Conservation (phyloP, 2,329 filamentous ascomycete species). For the Apiospora sp. region DNA sequence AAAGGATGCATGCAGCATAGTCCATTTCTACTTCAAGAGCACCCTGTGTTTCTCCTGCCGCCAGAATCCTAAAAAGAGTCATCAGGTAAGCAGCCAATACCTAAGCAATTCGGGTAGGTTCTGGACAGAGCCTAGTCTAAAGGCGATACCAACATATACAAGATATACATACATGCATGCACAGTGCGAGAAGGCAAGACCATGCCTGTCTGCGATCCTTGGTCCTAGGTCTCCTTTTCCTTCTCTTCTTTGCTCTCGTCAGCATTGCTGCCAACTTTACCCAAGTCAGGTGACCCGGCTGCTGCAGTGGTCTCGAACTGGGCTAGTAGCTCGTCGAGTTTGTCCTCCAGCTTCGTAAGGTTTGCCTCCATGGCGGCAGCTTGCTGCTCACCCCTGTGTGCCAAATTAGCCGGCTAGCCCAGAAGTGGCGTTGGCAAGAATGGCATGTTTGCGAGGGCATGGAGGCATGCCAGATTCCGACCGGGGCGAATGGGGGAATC, state of each 20-base stretch:
- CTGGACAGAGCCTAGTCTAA: background rate
- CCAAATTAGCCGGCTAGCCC: constrained; percentile 4
- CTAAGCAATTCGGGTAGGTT: background rate
- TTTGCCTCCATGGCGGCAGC: constrained; percentile 43
- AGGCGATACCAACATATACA: too few species aligned
- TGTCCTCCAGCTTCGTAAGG: constrained; percentile 42
- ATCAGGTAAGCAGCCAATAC: background rate
- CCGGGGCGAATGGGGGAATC: background rate
- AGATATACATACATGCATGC: background rate
- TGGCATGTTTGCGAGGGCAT: background rate
- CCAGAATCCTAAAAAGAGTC: background rate
- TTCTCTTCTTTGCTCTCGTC: constrained; percentile 27
- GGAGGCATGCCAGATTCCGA: background rate
- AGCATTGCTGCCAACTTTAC: background rate
- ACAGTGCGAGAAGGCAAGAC: background rate
- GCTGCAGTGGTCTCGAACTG: constrained; percentile 35
- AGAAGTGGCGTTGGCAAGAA: background rate
- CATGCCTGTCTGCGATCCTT: background rate
- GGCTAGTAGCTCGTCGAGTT: constrained; percentile 43
- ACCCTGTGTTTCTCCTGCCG: background rate
- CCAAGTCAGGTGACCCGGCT: constrained; percentile 10
- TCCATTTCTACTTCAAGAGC: background rate
- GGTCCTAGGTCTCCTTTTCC: constrained; percentile 25
- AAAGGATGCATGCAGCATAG: background rate
- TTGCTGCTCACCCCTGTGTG: constrained; percentile 43